Percentiles rank a stretch among this genome's conserved stretches.
phyloP scores from a whole-genome alignment of 169 alveolate genomes.

The Amoebophrya sp. region DNA sequence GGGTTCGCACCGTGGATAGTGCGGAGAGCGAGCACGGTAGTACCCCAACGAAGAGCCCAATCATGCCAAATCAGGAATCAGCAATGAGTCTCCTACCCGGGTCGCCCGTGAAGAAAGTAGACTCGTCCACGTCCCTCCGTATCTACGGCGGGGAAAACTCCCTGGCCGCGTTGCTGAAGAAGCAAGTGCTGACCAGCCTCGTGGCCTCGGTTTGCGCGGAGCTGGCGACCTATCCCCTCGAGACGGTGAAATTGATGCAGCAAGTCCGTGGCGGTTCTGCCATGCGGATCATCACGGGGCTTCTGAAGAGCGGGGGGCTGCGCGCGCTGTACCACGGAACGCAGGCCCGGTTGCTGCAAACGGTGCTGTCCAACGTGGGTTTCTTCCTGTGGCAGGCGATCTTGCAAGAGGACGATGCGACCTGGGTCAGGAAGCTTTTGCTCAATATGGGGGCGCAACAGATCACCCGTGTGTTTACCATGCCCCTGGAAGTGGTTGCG shows the following conservation, averaged over 20 bases:
- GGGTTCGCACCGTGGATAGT: too few species aligned
- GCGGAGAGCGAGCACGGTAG: too few species aligned
- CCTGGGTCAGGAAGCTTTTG: neutral
- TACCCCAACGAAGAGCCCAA: too few species aligned
- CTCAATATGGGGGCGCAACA: neutral
- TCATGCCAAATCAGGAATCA: too few species aligned
- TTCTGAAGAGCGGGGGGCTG: neutral
- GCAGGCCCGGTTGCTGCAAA: neutral
- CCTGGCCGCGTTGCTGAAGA: neutral
- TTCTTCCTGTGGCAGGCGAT: conserved; percentile 18
- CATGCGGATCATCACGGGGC: neutral
- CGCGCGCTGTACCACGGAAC: neutral
- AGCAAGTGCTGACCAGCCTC: neutral
- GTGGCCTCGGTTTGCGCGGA: neutral
- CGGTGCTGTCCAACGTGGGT: conserved; percentile 1
- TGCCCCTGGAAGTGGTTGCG: neutral
- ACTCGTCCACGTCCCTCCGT: neutral
- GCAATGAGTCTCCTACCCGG: too few species aligned
- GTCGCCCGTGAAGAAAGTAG: too few species aligned
- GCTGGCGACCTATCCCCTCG: conserved; percentile 21
- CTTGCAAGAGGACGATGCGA: neutral
- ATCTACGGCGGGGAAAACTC: neutral
- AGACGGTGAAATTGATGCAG: neutral
- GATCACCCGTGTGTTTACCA: neutral
- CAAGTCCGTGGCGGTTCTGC: conserved; percentile 5